Evolutionary conservation across 73 alveolate genomes (phyloP), one percentile per base, ranked within the genome.

Genomic region (Symbiodinium pilosum): DNA sequence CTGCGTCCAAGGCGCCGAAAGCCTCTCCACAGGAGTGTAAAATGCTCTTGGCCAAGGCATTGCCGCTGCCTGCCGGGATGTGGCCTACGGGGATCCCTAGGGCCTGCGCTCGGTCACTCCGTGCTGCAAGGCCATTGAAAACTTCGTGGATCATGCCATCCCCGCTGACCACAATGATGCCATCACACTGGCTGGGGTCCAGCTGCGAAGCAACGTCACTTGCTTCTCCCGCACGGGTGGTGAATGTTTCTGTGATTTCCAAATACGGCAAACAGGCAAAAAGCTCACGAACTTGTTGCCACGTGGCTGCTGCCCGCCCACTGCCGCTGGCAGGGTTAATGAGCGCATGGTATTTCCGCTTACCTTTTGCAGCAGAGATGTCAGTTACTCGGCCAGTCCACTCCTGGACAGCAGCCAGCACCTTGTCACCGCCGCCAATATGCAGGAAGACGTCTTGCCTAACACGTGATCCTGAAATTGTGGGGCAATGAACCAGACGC

Each of bases 111-210:
- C 89, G 89, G 81, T 91, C 97, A 20, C 54, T 43, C 2, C 97
- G 97, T 3, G 40, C 18, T 21, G 89, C 73, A 24, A 91, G 77
- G 40, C 97, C 97, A 40, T 91, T 91, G 88, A 91, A 91, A 75
- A 91, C 97, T 43, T 91, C 97, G 54, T 91, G 97, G 18, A 91
- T 88, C 97, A 91, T 91, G 51, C 97, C 97, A 43, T 91, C 97
- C n/a, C 97, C 97, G 30, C 97, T 91, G 47, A 91, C 89, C 89
- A 91, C 97, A 16, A 91, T 71, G 77, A 91, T 91, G 40, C 97
- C 97, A 36, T 91, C 97, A 52, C 97, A 91, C 68, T n/a, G 21
- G 32, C 44, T 36, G 24, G 54, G 75, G 7, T 40, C 51, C 81
- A 91, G 54, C 47, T 69, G 51, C 26, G 51, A 39, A 34, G 97